A percentile compares a stretch with the other conserved stretches of the same genome.
phyloP scores from a whole-genome alignment of 257 asterid genomes.

The Vinca minor region DNA sequence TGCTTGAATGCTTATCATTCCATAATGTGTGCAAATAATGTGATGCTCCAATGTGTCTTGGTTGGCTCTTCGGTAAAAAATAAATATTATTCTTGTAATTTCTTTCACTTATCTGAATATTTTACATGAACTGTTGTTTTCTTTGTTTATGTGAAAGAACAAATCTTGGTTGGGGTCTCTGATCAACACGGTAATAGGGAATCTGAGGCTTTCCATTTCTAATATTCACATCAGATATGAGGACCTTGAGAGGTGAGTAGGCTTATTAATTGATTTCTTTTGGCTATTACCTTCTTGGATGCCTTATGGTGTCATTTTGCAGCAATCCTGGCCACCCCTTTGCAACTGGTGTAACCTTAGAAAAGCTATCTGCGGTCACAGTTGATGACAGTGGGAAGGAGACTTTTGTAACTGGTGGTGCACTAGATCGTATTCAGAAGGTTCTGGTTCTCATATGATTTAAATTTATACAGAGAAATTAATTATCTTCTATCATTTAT shows the following conservation, averaged over 20 bases:
- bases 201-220: constrained; percentile 88
- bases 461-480: background rate
- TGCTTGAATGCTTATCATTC: background rate
- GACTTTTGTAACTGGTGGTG: constrained; percentile 83
- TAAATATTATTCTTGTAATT: background rate
- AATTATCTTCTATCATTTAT: background rate
- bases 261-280: constrained; percentile 11
- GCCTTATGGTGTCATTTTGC: constrained; percentile 26
- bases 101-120: background rate
- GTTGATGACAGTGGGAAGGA: constrained; percentile 85
- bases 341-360: constrained; percentile 81
- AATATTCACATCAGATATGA: constrained; percentile 95
- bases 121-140: constrained; percentile 2
- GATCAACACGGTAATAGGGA: constrained; percentile 92
- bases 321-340: constrained; percentile 94
- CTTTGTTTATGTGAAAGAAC: constrained; percentile 43
- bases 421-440: constrained; percentile 81
- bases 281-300: background rate
- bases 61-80: background rate
- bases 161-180: constrained; percentile 94
- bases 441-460: constrained; percentile 27
- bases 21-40: background rate
- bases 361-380: constrained; percentile 86
- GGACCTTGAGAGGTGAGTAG: constrained; percentile 83
- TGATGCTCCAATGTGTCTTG: background rate